Percentiles rank a stretch among this genome's conserved stretches.
Evolutionary conservation across 1,284 basidiomycete species (phyloP).

Genomic region (Marasmius sp.): DNA sequence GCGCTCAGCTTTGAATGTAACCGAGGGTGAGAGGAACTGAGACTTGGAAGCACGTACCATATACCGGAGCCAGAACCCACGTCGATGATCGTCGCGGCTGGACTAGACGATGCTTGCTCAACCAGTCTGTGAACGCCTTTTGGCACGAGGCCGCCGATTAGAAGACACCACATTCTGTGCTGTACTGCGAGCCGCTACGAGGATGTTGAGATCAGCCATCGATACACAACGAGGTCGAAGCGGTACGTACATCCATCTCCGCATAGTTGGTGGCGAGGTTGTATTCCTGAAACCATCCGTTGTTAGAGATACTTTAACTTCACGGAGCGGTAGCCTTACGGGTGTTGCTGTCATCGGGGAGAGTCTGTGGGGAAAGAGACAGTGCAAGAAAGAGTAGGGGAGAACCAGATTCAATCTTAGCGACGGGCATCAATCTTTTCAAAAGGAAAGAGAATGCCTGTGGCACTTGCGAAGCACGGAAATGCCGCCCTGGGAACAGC

Average conservation of each 20-base stretch:
- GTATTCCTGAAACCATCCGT: slow-evolving; percentile 2
- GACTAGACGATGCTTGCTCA: slow-evolving; percentile 6
- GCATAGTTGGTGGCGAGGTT: slow-evolving; percentile 10
- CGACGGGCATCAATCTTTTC: too few relatives aligned
- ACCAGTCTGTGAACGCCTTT: background rate
- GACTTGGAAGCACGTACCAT: slow-evolving; percentile 16
- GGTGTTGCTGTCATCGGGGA: too few relatives aligned
- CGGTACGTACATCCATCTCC: slow-evolving; percentile 11
- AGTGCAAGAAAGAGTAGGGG: too few relatives aligned
- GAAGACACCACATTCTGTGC: slow-evolving; percentile 10
- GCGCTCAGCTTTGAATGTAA: background rate
- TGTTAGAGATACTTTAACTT: background rate
- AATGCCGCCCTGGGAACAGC: too few relatives aligned
- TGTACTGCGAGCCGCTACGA: slow-evolving; percentile 10
- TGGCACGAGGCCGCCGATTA: slow-evolving; percentile 23
- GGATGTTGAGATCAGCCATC: background rate
- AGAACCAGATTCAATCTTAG: too few relatives aligned
- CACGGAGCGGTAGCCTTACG: background rate
- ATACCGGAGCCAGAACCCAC: slow-evolving; percentile 29
- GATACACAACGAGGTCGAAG: background rate
- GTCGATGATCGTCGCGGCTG: slow-evolving; percentile 19
- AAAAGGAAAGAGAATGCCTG: too few relatives aligned
- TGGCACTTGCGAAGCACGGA: too few relatives aligned
- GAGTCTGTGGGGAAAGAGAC: too few relatives aligned
- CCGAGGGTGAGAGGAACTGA: background rate